Evolutionary conservation across 2,329 filamentous ascomycete genomes (phyloP).

Genomic region (Penicillium digitatum): DNA sequence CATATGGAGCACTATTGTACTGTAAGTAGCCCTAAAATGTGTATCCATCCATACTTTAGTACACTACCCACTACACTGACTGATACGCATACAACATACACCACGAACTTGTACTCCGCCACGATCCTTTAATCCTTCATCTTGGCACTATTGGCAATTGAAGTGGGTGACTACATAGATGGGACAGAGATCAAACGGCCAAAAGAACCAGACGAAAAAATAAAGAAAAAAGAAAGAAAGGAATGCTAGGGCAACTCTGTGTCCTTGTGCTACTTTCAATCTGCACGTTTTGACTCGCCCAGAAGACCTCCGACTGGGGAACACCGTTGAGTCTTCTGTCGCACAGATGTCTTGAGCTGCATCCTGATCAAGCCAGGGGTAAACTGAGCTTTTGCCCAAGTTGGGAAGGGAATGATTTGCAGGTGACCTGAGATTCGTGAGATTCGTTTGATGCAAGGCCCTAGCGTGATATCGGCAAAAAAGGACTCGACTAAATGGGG

Average conservation of each 20-base stretch:
- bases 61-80: slow-evolving; percentile 7
- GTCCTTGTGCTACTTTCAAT: not conserved
- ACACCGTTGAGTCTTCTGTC: slow-evolving; percentile 1
- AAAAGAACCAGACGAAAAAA: slow-evolving; percentile 7
- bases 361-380: slow-evolving; percentile 11
- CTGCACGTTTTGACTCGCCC: slow-evolving; percentile 2
- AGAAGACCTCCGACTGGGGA: slow-evolving; percentile 1
- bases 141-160: not conserved
- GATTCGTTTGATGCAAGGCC: not conserved
- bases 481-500: not conserved
- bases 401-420: not conserved
- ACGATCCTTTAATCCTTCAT: not conserved
- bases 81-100: not conserved
- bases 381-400: slow-evolving; percentile 2
- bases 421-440: not conserved
- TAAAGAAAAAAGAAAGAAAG: not conserved
- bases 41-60: not conserved
- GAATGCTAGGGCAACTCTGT: slow-evolving; percentile 5
- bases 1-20: slow-evolving; percentile 19
- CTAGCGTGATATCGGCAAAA: not conserved
- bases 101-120: not conserved
- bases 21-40: slow-evolving; percentile 16
- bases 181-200: slow-evolving; percentile 7
- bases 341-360: slow-evolving; percentile 3
- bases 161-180: slow-evolving; percentile 4